Evolutionary conservation across 1,284 basidiomycete genomes (phyloP).

Genomic region (Leccinum pachyderme): DNA sequence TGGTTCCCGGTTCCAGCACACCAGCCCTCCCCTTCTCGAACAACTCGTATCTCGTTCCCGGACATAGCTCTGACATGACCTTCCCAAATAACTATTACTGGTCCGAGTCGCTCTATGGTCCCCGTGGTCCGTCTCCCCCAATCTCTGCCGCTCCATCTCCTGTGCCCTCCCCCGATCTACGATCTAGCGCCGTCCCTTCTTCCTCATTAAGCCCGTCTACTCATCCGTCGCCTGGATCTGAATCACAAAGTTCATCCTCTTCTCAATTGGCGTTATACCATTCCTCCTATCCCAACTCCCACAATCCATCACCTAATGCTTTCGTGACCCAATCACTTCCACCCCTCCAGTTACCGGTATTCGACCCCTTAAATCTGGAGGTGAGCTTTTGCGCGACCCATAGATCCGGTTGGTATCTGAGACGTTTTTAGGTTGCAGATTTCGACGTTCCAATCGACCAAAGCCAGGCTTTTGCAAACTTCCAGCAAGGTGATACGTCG

Average conservation of each 20-base stretch:
- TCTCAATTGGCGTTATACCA: neutral
- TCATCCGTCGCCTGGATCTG: constrained; percentile 6
- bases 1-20: neutral
- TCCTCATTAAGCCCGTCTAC: constrained; percentile 14
- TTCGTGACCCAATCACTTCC: constrained; percentile 12
- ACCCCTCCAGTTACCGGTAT: neutral
- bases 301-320: constrained; percentile 10
- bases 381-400: constrained; percentile 3
- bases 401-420: constrained; percentile 3
- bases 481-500: constrained; percentile 5
- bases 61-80: neutral
- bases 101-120: constrained; percentile 27
- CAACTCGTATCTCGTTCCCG: neutral
- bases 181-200: neutral
- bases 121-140: constrained; percentile 42
- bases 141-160: constrained; percentile 40
- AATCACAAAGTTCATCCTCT: constrained; percentile 11
- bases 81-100: constrained; percentile 22
- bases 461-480: neutral
- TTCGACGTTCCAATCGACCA: constrained; percentile 15
- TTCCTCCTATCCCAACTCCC: neutral
- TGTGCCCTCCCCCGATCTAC: constrained; percentile 17
- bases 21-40: neutral
- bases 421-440: constrained; percentile 3
- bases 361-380: constrained; percentile 9